Percentiles rank a stretch among this genome's conserved stretches.
These are phyloP conservation scores for Adansonia grandidieri DNA, from an alignment of 441 rosid genomes.

Conservation along the genomic window DNA sequence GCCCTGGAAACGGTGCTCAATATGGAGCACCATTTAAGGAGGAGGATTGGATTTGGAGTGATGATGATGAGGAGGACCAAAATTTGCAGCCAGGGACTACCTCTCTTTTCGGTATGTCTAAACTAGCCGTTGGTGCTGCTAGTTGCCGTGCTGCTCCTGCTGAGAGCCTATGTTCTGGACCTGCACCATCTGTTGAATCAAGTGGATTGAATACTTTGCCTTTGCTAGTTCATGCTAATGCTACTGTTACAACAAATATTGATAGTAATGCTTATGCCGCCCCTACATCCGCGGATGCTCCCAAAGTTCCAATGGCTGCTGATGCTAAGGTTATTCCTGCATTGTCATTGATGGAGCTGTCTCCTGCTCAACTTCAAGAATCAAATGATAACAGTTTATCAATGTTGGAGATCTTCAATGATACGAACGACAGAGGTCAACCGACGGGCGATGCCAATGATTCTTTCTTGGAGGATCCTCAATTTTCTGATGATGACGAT, in stretches of 20 bases:
- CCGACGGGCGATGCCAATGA: no score
- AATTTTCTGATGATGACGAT: slow-evolving; percentile 28
- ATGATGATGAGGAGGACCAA: neutral
- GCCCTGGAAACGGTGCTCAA: slow-evolving; percentile 87
- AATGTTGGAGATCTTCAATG: neutral
- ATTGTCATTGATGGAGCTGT: no score
- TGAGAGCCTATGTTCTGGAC: slow-evolving; percentile 24
- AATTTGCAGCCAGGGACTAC: slow-evolving; percentile 1
- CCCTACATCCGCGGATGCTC: neutral
- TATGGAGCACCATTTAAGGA: slow-evolving; percentile 86
- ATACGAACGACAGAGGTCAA: no score
- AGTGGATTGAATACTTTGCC: slow-evolving; percentile 29
- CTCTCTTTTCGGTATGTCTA: slow-evolving; percentile 8
- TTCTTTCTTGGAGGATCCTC: slow-evolving; percentile 21
- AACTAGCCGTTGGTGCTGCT: neutral
- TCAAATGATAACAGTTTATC: neutral
- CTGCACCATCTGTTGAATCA: slow-evolving; percentile 29
- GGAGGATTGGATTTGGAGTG: slow-evolving; percentile 52
- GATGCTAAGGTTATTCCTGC: neutral
- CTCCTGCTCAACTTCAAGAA: slow-evolving; percentile 19
- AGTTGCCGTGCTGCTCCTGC: slow-evolving; percentile 25
- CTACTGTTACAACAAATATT: neutral
- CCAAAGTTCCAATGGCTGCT: neutral
- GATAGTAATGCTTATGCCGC: neutral
- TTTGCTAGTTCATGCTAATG: slow-evolving; percentile 17